Base-by-base conservation (phyloP, 2,329 filamentous ascomycete genomes). In the Drechslerella stenobrocha region DNA sequence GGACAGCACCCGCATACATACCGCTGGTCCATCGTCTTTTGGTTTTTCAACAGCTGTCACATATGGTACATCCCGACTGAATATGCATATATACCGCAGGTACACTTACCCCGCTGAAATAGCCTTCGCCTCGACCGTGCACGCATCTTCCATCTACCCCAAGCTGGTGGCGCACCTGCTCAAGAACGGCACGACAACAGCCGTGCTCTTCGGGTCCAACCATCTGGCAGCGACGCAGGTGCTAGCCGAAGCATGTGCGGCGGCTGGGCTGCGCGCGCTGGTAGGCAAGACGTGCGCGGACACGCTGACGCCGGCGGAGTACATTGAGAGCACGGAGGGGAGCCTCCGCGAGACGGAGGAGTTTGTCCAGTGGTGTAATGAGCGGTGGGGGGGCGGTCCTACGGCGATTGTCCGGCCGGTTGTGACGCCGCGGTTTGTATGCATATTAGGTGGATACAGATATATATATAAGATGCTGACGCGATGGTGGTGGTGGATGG, bases 91-190 rank as follows among this genome's bases (percentile, higher is more conserved):
- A 20, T 5, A 15, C 35, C 13, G 35, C 22, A 72, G 70, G 60
- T 72, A 73, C 23, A 87, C 85, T 0, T 88, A 87, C 70, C 83
- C 82, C 1, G 80, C 83, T 69, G 85, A 88, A 74, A 81, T 84
- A 2, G 81, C 80, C 7, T 87, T 87, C 73, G 71, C 74, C 1
- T 82, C 87, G 70, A 72, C 77, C 0, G 75, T 71, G 0, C 82
- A 87, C 71, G 84, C 84, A 0, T 74, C 74, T 4, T 75, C 75
- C 2, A 76, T 81, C 28, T 87, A 86, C 72, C 72, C 76, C 0
- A 73, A 76, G 28, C 81, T 82, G 48, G 80, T 87, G 4, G 76
- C 77, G 1, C 83, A 82, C 1, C 82, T 85, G 64, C 77, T 88
- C 8, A 77, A 79, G 18, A 84, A 87, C 71, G 84, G 83, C 45